Evolutionary conservation across 441 rosid species (phyloP).

Genomic region (Cnidoscolus chayamansa): DNA sequence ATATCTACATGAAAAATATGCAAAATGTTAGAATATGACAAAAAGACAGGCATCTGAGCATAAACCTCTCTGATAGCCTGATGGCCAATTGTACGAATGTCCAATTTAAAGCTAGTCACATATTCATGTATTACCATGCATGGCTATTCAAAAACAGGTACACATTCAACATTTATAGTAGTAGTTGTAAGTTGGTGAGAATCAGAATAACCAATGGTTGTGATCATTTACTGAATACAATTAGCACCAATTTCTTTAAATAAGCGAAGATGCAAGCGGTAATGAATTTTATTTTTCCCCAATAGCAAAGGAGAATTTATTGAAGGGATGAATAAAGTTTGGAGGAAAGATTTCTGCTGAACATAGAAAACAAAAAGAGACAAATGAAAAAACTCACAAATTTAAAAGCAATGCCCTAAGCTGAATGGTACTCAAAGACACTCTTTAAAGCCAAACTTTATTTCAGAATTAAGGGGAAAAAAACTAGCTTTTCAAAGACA

Average conservation of each 20-base stretch:
- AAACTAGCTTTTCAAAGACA: not conserved
- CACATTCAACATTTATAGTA: not conserved
- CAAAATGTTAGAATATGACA: not conserved
- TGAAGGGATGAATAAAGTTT: not conserved
- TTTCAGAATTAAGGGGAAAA: not conserved
- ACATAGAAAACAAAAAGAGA: not conserved
- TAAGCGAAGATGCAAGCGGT: not conserved
- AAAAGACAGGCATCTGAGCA: not conserved
- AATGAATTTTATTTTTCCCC: not conserved
- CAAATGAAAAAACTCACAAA: not conserved
- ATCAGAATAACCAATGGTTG: not conserved
- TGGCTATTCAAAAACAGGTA: not conserved
- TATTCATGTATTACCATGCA: not conserved
- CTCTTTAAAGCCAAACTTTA: not conserved
- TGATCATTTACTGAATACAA: not conserved
- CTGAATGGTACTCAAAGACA: not conserved
- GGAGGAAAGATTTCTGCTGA: not conserved
- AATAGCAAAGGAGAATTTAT: not conserved
- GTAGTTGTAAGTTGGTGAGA: not conserved
- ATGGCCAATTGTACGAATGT: not conserved
- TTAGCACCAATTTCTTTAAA: no score
- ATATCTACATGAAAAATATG: constrained; percentile 6
- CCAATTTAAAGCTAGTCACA: not conserved
- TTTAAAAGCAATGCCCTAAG: not conserved
- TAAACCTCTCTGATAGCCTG: no score